A percentile compares a stretch with the other conserved stretches of the same genome.
Evolutionary conservation across 768 basidiomycete genomes (phyloP).

Genomic region (Pholiota conissans): DNA sequence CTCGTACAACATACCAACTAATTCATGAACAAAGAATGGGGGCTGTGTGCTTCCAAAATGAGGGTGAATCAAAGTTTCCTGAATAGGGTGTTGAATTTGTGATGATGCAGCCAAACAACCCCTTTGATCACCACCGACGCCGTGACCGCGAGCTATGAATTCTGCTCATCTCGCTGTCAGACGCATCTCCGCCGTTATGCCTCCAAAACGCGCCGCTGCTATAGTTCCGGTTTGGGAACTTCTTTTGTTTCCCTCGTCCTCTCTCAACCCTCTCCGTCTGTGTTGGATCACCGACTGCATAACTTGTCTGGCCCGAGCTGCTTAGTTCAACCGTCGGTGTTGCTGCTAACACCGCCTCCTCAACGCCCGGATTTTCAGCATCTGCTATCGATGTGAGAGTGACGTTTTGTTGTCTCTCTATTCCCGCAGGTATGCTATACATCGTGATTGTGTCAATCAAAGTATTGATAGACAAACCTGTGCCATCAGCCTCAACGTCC

Average conservation of each 20-base stretch:
- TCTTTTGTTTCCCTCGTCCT: not conserved
- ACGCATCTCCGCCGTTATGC: not conserved
- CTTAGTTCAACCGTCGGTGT: not conserved
- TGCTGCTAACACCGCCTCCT: not conserved
- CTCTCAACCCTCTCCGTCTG: not conserved
- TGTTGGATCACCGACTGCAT: too few relatives aligned
- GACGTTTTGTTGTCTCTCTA: not conserved
- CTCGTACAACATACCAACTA: too few relatives aligned
- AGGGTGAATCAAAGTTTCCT: too few relatives aligned
- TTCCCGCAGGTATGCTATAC: not conserved
- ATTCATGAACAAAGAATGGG: too few relatives aligned
- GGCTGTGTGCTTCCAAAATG: too few relatives aligned
- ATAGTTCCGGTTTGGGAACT: not conserved
- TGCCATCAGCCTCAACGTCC: not conserved
- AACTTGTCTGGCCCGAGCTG: not conserved
- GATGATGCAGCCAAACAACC: not conserved
- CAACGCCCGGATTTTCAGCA: not conserved
- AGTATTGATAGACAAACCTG: not conserved
- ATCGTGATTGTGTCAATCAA: not conserved
- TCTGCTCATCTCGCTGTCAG: not conserved
- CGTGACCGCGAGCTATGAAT: not conserved
- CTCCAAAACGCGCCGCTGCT: not conserved
- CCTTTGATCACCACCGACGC: not conserved
- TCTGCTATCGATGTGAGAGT: not conserved
- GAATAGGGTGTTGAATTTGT: too few relatives aligned